These are phyloP conservation scores for Vitis riparia DNA, from an alignment of 164 flowering plant genomes.

Conservation along the genomic window DNA sequence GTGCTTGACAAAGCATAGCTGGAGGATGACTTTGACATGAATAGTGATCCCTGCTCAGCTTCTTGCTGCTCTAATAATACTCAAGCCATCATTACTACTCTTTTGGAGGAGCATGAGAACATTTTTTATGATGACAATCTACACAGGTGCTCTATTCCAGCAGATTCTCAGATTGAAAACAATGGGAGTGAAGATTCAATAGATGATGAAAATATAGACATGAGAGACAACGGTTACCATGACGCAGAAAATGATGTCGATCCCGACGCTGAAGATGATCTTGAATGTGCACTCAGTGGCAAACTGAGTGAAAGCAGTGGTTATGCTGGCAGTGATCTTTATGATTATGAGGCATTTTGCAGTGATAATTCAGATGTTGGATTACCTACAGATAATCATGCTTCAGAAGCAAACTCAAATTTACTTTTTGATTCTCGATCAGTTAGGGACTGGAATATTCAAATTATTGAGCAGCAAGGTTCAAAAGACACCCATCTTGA, in stretches of 20 bases:
- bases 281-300: conserved; percentile 77
- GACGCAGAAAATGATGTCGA: conserved; percentile 85
- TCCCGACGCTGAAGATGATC: conserved; percentile 69
- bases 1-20: too few relatives aligned
- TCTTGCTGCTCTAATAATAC: conserved; percentile 98
- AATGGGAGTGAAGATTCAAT: conserved; percentile 79
- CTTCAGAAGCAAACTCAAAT: too few relatives aligned
- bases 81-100: conserved; percentile 32
- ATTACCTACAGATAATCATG: too few relatives aligned
- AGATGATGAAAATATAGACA: conserved; percentile 70
- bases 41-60: conserved; percentile 94
- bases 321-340: conserved; percentile 81
- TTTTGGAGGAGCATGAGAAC: too few relatives aligned
- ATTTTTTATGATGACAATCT: too few relatives aligned
- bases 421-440: conserved; percentile 26
- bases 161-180: too few relatives aligned
- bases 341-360: conserved; percentile 81
- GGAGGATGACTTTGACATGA: conserved; percentile 29
- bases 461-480: too few relatives aligned
- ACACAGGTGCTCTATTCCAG: too few relatives aligned
- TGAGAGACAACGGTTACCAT: conserved; percentile 80
- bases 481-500: too few relatives aligned
- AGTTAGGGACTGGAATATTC: conserved; percentile 10
- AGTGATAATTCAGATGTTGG: conserved; percentile 56
- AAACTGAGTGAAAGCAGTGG: conserved; percentile 89